phyloP scores from a whole-genome alignment of 768 basidiomycete genomes.

The Kwoniella bestiolae region DNA sequence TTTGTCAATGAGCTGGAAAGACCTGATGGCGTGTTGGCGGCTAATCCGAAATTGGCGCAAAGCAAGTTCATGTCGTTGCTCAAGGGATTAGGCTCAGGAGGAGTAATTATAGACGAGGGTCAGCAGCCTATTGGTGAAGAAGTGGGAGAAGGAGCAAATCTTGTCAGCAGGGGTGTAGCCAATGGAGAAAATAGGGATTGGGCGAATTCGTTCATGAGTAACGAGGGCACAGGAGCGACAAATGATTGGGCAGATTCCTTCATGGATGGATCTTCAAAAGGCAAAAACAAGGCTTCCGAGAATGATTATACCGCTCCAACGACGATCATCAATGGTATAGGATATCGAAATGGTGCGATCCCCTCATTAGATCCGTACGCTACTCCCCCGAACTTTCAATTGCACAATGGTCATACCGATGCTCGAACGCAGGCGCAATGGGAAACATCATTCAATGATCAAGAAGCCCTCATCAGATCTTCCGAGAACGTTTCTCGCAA shows the following conservation, averaged over 20 bases:
- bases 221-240: neutral
- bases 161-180: conserved; percentile 13
- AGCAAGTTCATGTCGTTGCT: conserved; percentile 41
- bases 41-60: conserved; percentile 43
- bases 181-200: conserved; percentile 18
- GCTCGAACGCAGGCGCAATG: neutral
- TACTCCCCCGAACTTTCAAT: neutral
- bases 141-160: conserved; percentile 33
- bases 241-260: neutral
- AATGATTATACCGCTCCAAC: neutral
- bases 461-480: conserved; percentile 39
- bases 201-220: conserved; percentile 31
- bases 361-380: conserved; percentile 3
- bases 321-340: neutral
- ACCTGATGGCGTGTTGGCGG: neutral
- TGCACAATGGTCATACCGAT: no score
- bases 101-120: conserved; percentile 36
- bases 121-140: conserved; percentile 17
- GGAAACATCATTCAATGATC: conserved; percentile 28
- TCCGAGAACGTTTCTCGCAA: conserved; percentile 23
- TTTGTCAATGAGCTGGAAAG: conserved; percentile 26
- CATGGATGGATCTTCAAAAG: neutral
- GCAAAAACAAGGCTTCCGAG: neutral
- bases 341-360: neutral
- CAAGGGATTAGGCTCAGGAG: conserved; percentile 21